Percentiles rank a stretch among this genome's conserved stretches.
Evolutionary conservation across 2,329 filamentous ascomycete species (phyloP).

Genomic region (Ascochyta koolunga): DNA sequence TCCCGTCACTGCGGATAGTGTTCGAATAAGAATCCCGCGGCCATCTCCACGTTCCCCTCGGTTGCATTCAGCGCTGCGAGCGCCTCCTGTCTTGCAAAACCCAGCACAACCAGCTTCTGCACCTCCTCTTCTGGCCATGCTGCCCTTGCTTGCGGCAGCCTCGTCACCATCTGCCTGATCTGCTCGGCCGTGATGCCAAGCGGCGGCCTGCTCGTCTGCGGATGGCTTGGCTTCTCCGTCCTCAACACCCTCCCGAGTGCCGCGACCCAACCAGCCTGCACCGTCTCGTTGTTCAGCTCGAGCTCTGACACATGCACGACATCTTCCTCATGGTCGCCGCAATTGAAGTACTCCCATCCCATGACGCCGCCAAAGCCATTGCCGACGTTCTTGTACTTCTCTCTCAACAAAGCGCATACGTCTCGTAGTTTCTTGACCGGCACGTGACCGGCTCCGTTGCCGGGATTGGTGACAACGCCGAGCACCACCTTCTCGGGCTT

Average conservation of each 20-base stretch:
- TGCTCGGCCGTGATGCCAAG: constrained; percentile 39
- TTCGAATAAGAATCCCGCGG: constrained; percentile 56
- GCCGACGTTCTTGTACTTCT: constrained; percentile 58
- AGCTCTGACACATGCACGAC: constrained; percentile 31
- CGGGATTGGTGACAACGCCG: constrained; percentile 79
- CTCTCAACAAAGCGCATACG: constrained; percentile 63
- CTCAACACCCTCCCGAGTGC: constrained; percentile 62
- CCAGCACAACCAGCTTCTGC: constrained; percentile 52
- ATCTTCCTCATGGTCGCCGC: constrained; percentile 47
- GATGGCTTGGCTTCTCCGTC: constrained; percentile 32
- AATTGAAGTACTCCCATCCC: constrained; percentile 96
- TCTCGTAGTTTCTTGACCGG: constrained; percentile 62
- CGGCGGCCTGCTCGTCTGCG: constrained; percentile 23
- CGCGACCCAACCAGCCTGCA: constrained; percentile 66
- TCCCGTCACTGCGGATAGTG: constrained; percentile 29
- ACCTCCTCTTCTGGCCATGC: constrained; percentile 52
- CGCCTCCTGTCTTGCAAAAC: constrained; percentile 54
- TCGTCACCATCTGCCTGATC: constrained; percentile 40
- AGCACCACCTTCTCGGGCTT: constrained; percentile 74
- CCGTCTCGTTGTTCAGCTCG: constrained; percentile 33
- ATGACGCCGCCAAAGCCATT: constrained; percentile 80
- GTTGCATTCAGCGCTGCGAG: constrained; percentile 56
- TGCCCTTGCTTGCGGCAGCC: constrained; percentile 37
- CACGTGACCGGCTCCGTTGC: constrained; percentile 71
- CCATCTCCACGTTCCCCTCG: constrained; percentile 57